phyloP scores from a whole-genome alignment of 225 moss, liverwort and hornwort genomes.

The Anthoceros angustus region DNA sequence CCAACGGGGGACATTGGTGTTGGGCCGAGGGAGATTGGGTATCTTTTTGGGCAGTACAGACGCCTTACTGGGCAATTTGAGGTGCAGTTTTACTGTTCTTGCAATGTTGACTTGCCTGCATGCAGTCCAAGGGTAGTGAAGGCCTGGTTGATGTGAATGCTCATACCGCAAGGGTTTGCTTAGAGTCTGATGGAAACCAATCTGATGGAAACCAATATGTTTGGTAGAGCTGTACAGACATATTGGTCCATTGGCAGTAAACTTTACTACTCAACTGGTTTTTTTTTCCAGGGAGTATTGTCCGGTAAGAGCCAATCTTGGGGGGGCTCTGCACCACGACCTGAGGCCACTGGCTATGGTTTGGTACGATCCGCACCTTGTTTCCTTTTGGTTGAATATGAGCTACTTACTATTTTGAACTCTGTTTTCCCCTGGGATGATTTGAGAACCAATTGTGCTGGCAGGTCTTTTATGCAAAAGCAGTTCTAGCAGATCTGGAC shows the following conservation, averaged over 20 bases:
- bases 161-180: too few relatives aligned
- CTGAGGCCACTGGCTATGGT: conserved; percentile 98
- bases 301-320: conserved; percentile 74
- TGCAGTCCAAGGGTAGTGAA: too few relatives aligned
- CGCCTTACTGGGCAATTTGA: conserved; percentile 96
- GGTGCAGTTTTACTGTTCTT: conserved; percentile 20
- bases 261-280: background rate
- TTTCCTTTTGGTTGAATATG: too few relatives aligned
- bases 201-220: too few relatives aligned
- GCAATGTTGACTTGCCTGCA: too few relatives aligned
- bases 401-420: too few relatives aligned
- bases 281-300: conserved; percentile 48
- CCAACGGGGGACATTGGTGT: conserved; percentile 98
- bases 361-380: conserved; percentile 32
- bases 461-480: conserved; percentile 95
- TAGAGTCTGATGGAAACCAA: too few relatives aligned
- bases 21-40: conserved; percentile 89
- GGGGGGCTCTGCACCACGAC: conserved; percentile 79
- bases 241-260: background rate
- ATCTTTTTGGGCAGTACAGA: conserved; percentile 89
- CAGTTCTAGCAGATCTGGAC: conserved; percentile 75
- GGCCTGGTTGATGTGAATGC: too few relatives aligned
- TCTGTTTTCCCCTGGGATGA: too few relatives aligned
- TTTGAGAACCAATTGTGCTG: too few relatives aligned
- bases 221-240: background rate